Evolutionary conservation across 2,329 filamentous ascomycete genomes (phyloP).

Genomic region (Leptodontidium sp.): DNA sequence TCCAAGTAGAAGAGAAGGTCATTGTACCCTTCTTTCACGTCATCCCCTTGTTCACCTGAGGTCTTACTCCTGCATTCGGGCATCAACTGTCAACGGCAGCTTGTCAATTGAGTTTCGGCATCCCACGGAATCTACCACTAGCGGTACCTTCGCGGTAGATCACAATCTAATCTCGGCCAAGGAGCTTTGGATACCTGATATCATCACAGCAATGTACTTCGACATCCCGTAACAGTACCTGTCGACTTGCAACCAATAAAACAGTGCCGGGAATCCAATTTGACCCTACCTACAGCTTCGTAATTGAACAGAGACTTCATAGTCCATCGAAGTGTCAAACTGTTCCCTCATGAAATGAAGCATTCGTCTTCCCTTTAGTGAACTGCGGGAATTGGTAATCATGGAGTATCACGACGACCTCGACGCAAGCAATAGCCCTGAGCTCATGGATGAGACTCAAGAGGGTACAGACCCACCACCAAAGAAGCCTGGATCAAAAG

Average conservation of each 20-base stretch:
- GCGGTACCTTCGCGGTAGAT: not conserved
- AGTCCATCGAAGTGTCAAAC: not conserved
- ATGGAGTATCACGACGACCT: constrained; percentile 21
- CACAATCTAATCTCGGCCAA: not conserved
- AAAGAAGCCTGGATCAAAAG: constrained; percentile 42
- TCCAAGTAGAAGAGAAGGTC: not conserved
- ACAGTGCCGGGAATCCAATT: not conserved
- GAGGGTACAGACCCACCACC: constrained; percentile 28
- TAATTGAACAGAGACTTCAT: not conserved
- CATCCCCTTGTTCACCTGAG: constrained; percentile 2
- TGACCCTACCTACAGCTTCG: not conserved
- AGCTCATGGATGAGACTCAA: constrained; percentile 8
- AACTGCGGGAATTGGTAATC: not conserved
- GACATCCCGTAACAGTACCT: not conserved
- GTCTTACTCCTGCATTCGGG: not conserved
- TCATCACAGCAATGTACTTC: constrained; percentile 5
- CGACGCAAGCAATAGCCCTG: constrained; percentile 13
- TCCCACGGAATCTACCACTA: not conserved
- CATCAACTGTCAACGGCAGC: not conserved
- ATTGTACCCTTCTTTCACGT: not conserved
- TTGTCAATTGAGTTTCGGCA: constrained; percentile 7
- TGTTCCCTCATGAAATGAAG: constrained; percentile 9
- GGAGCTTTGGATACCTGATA: not conserved
- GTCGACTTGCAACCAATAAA: not conserved
- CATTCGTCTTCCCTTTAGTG: not conserved